Percentiles rank a stretch among this genome's conserved stretches.
Evolutionary conservation across 225 moss, liverwort and hornwort species (phyloP).

Genomic region (Ulota crispa): DNA sequence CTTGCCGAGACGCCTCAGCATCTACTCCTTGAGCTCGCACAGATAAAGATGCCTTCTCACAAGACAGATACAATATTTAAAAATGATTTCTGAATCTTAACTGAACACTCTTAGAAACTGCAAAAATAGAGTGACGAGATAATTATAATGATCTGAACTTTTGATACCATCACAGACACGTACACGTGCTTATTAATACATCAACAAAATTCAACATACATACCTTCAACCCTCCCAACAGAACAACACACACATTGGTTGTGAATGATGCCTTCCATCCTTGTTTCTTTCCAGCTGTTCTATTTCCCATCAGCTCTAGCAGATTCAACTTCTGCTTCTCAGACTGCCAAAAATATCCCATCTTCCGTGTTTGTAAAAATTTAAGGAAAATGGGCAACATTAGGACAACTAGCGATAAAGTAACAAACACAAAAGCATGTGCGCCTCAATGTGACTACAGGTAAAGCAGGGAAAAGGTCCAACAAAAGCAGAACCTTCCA

Average conservation of each 20-base stretch:
- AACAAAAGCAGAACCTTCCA: neutral
- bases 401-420: conserved; percentile 8
- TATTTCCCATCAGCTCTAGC: conserved; percentile 80
- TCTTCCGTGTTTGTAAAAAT: conserved; percentile 39
- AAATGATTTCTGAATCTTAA: neutral
- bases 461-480: neutral
- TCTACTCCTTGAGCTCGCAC: conserved; percentile 73
- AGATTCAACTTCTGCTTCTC: conserved; percentile 82
- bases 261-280: conserved; percentile 82
- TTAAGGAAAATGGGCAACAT: conserved; percentile 1
- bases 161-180: neutral
- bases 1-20: conserved; percentile 76
- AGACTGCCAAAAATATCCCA: conserved; percentile 66
- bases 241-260: conserved; percentile 88
- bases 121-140: neutral
- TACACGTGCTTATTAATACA: neutral
- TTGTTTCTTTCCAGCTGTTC: conserved; percentile 81
- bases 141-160: neutral
- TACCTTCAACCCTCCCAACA: conserved; percentile 86
- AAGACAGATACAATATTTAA: conserved; percentile 4
- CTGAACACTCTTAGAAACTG: neutral
- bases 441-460: neutral
- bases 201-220: neutral
- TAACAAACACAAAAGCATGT: neutral
- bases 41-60: conserved; percentile 64